Evolutionary conservation across 129 eudicot species (phyloP), one percentile per base, ranked within the genome.

Genomic region (Silybum marianum): DNA sequence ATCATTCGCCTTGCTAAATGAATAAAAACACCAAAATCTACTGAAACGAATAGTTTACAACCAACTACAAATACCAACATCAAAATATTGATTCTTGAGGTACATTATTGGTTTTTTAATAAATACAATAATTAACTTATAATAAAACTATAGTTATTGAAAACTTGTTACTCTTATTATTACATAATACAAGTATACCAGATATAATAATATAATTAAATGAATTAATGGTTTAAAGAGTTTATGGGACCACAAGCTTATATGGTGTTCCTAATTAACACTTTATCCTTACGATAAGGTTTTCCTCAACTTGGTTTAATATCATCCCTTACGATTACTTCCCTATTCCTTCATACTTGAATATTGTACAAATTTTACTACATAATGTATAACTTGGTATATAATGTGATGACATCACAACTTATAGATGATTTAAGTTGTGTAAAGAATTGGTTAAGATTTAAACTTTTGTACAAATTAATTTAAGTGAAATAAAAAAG

Each of bases 161-260:
- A 51, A 54, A 54, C 60, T 48, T 54, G 9, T 18, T 58, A 9
- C 10, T 58, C 23, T 10, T 9, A 6, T 18, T 1, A 18, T 58
- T 6, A 18, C n/a, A 58, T 58, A 58, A 58, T 18, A 58, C 22
- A 58, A 58, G 3, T 6, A 58, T 4, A 14, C 23, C 10, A 58
- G 2, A 58, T 58, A 58, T 58, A 58, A 58, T 40, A 40, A 44
- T 44, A 44, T 22, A 60, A 13, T 24, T 28, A 69, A 69, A 38
- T 69, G 54, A 46, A 30, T 30, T 66, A 46, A 81, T 16, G 11
- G 63, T 42, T 58, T 60, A 34, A 51, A 24, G 44, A 80, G 77
- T 32, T 58, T 46, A 28, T 46, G 65, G 85, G 85, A 82, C 85
- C 85, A 75, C 34, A 48, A 30, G 54, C 76, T 75, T 48, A n/a